Evolutionary conservation across 1,284 basidiomycete genomes (phyloP).

Genomic region (Fomitopsis palustris): DNA sequence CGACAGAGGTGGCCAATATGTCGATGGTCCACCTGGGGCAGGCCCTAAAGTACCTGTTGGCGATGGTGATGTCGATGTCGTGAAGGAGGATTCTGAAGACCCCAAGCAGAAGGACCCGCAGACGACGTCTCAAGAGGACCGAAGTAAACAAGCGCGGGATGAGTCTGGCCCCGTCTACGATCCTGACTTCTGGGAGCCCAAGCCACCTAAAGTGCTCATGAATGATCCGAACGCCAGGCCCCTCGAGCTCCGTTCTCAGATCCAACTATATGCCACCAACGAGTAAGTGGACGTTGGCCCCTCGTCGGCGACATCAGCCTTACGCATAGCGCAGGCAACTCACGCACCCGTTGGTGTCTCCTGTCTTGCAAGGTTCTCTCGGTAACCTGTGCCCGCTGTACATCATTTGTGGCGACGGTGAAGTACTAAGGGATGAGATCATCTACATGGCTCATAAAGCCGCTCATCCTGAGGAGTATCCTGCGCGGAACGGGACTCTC

Average conservation of each 20-base stretch:
- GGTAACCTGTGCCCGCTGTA: slow-evolving; percentile 82
- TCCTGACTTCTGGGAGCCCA: slow-evolving; percentile 45
- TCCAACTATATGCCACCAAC: slow-evolving; percentile 83
- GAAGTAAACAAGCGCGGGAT: not conserved
- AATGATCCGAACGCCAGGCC: slow-evolving; percentile 42
- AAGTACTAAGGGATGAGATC: slow-evolving; percentile 82
- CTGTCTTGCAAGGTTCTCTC: slow-evolving; percentile 72
- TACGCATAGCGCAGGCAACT: slow-evolving; percentile 52
- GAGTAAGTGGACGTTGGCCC: slow-evolving; percentile 37
- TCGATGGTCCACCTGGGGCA: not conserved
- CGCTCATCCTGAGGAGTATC: slow-evolving; percentile 71
- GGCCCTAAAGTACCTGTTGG: not conserved
- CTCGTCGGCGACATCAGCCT: not conserved
- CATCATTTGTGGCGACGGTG: slow-evolving; percentile 75
- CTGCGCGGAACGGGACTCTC: slow-evolving; percentile 56
- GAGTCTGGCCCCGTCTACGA: slow-evolving; percentile 3
- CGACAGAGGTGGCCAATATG: not conserved
- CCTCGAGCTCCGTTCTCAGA: slow-evolving; percentile 59
- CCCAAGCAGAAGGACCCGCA: not conserved
- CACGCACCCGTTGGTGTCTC: slow-evolving; percentile 78
- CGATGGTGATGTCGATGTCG: not conserved
- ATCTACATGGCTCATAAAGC: slow-evolving; percentile 83
- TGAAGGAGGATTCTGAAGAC: not conserved
- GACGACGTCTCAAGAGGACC: not conserved
- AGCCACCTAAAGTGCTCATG: slow-evolving; percentile 59